phyloP scores from a whole-genome alignment of 1,284 basidiomycete genomes.

The Trichosporon sp. region DNA sequence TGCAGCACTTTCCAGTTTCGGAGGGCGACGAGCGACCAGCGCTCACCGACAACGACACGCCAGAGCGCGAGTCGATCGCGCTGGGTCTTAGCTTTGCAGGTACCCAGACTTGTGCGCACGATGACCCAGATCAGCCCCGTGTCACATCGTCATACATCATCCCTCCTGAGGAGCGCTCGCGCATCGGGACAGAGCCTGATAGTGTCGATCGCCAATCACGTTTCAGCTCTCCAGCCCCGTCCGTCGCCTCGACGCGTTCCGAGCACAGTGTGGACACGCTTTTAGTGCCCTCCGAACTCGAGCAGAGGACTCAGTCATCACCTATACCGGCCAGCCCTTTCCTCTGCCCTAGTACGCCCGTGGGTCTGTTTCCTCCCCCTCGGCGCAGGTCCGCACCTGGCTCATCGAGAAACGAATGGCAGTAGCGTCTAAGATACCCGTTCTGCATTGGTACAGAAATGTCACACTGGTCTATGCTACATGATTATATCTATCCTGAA shows the following conservation, averaged over 20 bases:
- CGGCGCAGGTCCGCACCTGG: not conserved
- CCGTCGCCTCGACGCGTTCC: not conserved
- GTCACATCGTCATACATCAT: slow-evolving; percentile 18
- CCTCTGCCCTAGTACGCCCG: not conserved
- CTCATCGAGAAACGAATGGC: not conserved
- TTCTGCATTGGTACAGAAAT: not conserved
- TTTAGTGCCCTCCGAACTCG: not conserved
- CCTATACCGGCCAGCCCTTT: not conserved
- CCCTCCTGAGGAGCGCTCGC: slow-evolving; percentile 15
- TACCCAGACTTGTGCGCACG: not conserved
- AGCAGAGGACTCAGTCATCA: not conserved
- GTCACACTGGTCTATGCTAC: not conserved
- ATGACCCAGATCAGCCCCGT: not conserved
- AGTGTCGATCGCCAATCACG: not conserved
- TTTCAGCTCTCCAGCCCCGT: not conserved
- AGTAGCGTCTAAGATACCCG: not conserved
- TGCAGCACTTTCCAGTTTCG: too few relatives aligned
- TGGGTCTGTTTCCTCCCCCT: not conserved
- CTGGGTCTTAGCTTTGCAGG: not conserved
- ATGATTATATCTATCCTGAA: not conserved
- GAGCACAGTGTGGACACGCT: not conserved
- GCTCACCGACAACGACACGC: not conserved
- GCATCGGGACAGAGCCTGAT: not conserved
- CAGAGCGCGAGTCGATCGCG: not conserved
- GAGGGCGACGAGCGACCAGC: too few relatives aligned